Base-by-base conservation (phyloP, 768 basidiomycete genomes). In the Coprinopsis marcescibilis region DNA sequence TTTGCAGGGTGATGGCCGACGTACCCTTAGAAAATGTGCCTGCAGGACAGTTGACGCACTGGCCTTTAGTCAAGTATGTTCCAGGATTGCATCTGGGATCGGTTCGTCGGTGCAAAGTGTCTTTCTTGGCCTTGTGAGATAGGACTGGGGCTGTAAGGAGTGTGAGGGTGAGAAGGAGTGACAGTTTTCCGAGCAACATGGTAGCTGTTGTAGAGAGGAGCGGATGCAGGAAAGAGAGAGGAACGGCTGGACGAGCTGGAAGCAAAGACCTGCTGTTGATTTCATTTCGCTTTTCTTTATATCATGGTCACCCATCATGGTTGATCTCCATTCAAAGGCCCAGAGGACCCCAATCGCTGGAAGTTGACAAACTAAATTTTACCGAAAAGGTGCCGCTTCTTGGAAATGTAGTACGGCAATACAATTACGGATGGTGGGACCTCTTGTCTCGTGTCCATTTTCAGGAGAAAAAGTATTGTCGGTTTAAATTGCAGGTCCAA, bases 1-100 rank as follows among this genome's bases (percentile, higher is more conserved):
- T 8, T 19, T 34, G 11, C 5, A 36, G 21, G 21, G 29, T 26
- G 15, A 3, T n/a, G n/a, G n/a, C n/a, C n/a, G 11, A 30, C 51
- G 0, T 34, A 59, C 58, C 49, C 40, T 52, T 53, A 14, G 48
- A 32, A 38, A 57, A 59, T n/a, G 45, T 52, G 33, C 60, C 58
- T 7, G 55, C 25, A 26, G 52, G 35, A 42, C 60, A 61, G 10
- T 35, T 24, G 8, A n/a, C 35, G 39, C 60, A 61, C 8, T 52
- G 54, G 2, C 58, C 57, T 3, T 34, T 54, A 6, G 32, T 10
- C 1, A 55, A 57, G 39, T 53, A 60, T 4, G 47, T 57, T 17
- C 60, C 60, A 43, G 56, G 43, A 2, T 52, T 40, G 36, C 58
- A 62, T 30, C 45, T 49, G 20, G 1, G n/a, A 25, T 13, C 24